A percentile compares a stretch with the other conserved stretches of the same genome.
Conservation (phyloP, 805 yeast species). For the Vanderwaltozyma verrucispora region DNA sequence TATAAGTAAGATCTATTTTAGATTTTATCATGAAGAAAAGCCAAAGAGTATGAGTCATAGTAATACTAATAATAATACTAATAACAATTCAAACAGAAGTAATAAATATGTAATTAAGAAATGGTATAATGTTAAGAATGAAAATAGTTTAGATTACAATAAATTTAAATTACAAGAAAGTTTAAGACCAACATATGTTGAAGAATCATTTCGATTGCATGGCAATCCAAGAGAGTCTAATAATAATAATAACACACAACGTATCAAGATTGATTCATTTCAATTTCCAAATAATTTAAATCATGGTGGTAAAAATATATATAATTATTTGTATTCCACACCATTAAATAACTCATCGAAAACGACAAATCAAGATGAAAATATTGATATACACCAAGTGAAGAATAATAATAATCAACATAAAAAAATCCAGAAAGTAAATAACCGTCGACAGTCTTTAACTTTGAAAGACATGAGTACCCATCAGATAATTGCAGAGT, state of each 20-base stretch:
- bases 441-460: neutral
- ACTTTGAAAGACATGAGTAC: slow-evolving; percentile 2
- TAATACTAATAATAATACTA: too few relatives aligned
- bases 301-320: neutral
- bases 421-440: neutral
- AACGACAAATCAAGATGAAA: too few relatives aligned
- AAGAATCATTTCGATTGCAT: slow-evolving; percentile 3
- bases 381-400: neutral
- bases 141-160: neutral
- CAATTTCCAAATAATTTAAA: neutral
- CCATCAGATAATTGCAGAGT: slow-evolving; percentile 2
- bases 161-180: neutral
- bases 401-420: neutral
- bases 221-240: neutral
- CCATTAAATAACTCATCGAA: neutral
- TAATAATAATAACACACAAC: neutral
- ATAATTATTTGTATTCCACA: neutral
- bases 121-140: neutral
- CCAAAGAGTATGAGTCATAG: neutral
- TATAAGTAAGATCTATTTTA: too few relatives aligned
- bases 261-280: neutral
- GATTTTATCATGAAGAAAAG: neutral
- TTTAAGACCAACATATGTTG: slow-evolving; percentile 1
- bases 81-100: too few relatives aligned
- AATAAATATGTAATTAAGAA: too few relatives aligned